These are phyloP conservation scores for Kuraishia hungarica DNA, from an alignment of 805 yeast genomes.

Conservation along the genomic window DNA sequence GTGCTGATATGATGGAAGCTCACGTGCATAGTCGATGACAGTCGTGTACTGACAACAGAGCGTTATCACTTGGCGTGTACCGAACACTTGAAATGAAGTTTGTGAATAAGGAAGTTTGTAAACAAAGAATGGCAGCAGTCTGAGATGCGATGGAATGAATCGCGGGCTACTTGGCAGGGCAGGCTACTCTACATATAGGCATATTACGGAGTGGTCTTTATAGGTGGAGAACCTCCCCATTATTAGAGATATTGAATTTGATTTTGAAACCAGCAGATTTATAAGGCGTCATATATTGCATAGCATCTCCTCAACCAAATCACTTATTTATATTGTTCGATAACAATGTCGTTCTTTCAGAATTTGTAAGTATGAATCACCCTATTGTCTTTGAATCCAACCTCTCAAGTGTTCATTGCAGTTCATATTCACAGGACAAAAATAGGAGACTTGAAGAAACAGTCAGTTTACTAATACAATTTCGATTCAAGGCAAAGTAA, in stretches of 20 bases:
- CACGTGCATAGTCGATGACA: not conserved
- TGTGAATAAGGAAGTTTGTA: not conserved
- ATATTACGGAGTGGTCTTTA: no score
- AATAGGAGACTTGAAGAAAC: no score
- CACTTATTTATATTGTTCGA: not conserved
- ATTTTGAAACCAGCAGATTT: no score
- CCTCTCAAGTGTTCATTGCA: no score
- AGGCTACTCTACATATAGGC: not conserved
- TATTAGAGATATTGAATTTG: no score
- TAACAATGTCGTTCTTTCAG: slow-evolving; percentile 10
- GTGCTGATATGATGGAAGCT: not conserved
- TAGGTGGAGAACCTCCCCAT: no score
- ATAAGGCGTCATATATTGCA: no score
- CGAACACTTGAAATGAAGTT: not conserved
- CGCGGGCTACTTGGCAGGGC: not conserved
- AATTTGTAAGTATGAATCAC: slow-evolving; percentile 6
- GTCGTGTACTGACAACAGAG: not conserved
- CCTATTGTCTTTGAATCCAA: not conserved
- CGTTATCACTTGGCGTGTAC: not conserved
- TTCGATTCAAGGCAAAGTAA: not conserved
- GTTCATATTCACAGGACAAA: no score
- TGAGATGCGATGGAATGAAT: not conserved
- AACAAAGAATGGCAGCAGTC: not conserved
- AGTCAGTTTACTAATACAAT: not conserved
- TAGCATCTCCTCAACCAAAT: not conserved